Conservation (phyloP, 2,329 filamentous ascomycete species). For the Venturia asperata region DNA sequence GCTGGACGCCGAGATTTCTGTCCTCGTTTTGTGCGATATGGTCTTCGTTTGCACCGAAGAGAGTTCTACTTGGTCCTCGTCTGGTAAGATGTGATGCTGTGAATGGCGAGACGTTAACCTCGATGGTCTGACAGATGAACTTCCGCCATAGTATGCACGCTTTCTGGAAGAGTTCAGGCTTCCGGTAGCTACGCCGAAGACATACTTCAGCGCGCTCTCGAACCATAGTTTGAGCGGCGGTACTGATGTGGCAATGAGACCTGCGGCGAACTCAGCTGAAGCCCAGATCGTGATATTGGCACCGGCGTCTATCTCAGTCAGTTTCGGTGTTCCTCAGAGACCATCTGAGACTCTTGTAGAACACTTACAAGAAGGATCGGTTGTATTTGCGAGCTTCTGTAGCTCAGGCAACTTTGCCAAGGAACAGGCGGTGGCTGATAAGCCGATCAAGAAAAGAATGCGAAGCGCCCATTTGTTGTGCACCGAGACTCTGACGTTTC, state of each 20-base stretch:
- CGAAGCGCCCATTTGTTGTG: neutral
- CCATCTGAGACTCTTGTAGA: neutral
- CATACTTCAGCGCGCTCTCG: neutral
- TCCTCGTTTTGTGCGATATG: neutral
- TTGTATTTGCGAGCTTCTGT: neutral
- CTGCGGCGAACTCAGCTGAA: neutral
- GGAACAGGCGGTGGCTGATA: neutral
- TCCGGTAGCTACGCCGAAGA: neutral
- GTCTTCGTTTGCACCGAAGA: neutral
- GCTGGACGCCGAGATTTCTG: neutral
- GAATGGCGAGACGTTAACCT: neutral
- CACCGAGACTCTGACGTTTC: neutral
- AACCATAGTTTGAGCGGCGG: neutral
- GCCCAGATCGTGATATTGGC: neutral
- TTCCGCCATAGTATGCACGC: neutral
- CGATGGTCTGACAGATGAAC: neutral
- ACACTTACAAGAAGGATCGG: neutral
- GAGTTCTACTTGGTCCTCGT: neutral
- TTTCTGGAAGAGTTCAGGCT: neutral
- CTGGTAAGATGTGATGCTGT: neutral
- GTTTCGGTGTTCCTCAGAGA: neutral
- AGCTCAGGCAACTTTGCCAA: neutral
- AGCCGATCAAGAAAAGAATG: neutral
- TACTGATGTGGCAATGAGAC: neutral
- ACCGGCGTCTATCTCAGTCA: neutral